Percentiles rank a stretch among this genome's conserved stretches.
These are phyloP conservation scores for Boletus rufocinnamomeus DNA, from an alignment of 768 basidiomycete genomes.

Conservation along the genomic window DNA sequence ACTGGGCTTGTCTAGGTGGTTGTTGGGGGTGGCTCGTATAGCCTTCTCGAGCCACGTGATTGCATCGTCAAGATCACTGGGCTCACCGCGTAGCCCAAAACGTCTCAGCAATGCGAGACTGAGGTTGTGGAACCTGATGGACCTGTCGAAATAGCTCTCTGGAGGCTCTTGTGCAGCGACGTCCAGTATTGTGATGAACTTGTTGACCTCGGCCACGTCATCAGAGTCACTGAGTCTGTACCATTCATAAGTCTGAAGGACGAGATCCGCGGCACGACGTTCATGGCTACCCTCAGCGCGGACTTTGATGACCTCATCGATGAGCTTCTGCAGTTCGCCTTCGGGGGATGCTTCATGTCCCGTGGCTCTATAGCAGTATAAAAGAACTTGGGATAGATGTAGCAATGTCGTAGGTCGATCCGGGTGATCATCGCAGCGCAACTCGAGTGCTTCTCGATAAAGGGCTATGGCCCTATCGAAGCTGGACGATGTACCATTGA, in stretches of 20 bases:
- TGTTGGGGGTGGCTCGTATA: background rate
- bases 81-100: background rate
- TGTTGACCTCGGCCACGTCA: background rate
- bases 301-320: background rate
- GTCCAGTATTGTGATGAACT: background rate
- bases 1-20: background rate
- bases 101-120: conserved; percentile 2
- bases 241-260: conserved; percentile 1
- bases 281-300: background rate
- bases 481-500: background rate
- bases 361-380: background rate
- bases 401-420: conserved; percentile 12
- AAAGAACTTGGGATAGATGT: conserved; percentile 11
- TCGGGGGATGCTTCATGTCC: background rate
- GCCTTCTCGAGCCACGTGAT: background rate
- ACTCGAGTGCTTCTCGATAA: conserved; percentile 9
- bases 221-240: background rate
- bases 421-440: background rate
- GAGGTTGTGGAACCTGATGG: conserved; percentile 3
- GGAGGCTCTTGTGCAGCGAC: background rate
- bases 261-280: conserved; percentile 5
- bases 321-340: background rate
- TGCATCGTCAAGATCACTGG: background rate
- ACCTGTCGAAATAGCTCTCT: background rate
- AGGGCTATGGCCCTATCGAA: background rate